Evolutionary conservation across 2,329 filamentous ascomycete species (phyloP), one percentile per base, ranked within the genome.

Genomic region (Ciborinia camelliae): DNA sequence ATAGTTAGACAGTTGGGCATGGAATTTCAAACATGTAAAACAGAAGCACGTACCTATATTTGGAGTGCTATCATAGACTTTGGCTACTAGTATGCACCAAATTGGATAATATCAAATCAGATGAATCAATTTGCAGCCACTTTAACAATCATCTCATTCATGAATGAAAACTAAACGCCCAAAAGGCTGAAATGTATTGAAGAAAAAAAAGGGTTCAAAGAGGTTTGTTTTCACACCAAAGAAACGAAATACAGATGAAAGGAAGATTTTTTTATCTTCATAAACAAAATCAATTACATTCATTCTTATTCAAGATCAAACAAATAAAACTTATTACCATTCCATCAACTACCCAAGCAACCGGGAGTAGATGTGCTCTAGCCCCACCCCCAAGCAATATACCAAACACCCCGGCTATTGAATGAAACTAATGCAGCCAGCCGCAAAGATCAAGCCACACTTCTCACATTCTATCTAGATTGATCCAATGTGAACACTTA

Each of bases 31-130:
- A 14, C 23, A 28, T 48, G 45, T 48, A 26, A 48, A 57, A 43
- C 39, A 57, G 35, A 57, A 57, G 37, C 53, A 57, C 53, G 37
- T 43, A 45, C 53, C 37, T 57, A 57, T 57, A 57, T 57, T 45
- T 57, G 53, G 26, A 30, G 26, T 3, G 20, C 20, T 41, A 26
- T 57, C 39, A 28, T 23, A 39, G n/a, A n/a, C n/a, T 39, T 23
- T 23, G n/a, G n/a, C n/a, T 2, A n/a, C n/a, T 47, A n/a, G n/a
- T n/a, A n/a, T 14, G 14, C 43, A 26, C n/a, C n/a, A n/a, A 20
- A n/a, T 43, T 43, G 41, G 41, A 20, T 43, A 8, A n/a, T 5
- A 8, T 43, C 7, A 43, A 43, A n/a, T 18, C 6, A 20, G n/a
- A n/a, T n/a, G 18, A 43, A 18, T 20, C 6, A 37, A 12, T 37